Base-by-base conservation (phyloP, 163 green algal species). In the Scenedesmus sp. region DNA sequence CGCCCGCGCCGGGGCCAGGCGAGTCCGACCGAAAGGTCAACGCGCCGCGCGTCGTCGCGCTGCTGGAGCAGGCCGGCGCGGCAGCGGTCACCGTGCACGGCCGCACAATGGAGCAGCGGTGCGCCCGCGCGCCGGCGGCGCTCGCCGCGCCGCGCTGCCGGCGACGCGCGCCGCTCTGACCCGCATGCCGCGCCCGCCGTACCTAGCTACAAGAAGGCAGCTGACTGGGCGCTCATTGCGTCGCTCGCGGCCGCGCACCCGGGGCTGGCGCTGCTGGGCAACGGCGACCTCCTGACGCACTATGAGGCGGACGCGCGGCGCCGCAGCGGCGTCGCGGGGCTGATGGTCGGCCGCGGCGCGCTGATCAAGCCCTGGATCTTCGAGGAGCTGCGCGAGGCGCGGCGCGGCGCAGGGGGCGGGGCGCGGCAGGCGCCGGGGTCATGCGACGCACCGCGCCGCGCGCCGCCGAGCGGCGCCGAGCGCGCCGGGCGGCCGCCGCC, bases 341-440 rank as follows among this genome's bases (percentile, higher is more conserved):
- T 89, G 26, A 36, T 93, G 60, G 31, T 65, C 1, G 60, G 33
- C 33, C 24, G 24, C 0, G 92, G 91, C 0, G 92, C 92, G 9
- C 87, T 97, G 2, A 92, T 94, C 60, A 93, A 92, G 75, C 92
- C 92, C 26, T 96, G 92, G 92, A 64, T 95, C 0, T 94, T 92
- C 73, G 66, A 86, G 71, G 87, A 90, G 63, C 72, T 82, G 17
- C 78, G n/a, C n/a, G n/a, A n/a, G n/a, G n/a, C n/a, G n/a, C n/a
- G n/a, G n/a, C n/a, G n/a, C n/a, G n/a, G n/a, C n/a, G n/a, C n/a
- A n/a, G n/a, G n/a, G n/a, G n/a, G n/a, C n/a, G n/a, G n/a, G n/a
- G n/a, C n/a, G n/a, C n/a, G n/a, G n/a, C n/a, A n/a, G n/a, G n/a
- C n/a, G n/a, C n/a, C n/a, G n/a, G n/a, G n/a, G n/a, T n/a, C n/a